Conservation (phyloP, 768 basidiomycete species). For the Lactifluus pinguis region DNA sequence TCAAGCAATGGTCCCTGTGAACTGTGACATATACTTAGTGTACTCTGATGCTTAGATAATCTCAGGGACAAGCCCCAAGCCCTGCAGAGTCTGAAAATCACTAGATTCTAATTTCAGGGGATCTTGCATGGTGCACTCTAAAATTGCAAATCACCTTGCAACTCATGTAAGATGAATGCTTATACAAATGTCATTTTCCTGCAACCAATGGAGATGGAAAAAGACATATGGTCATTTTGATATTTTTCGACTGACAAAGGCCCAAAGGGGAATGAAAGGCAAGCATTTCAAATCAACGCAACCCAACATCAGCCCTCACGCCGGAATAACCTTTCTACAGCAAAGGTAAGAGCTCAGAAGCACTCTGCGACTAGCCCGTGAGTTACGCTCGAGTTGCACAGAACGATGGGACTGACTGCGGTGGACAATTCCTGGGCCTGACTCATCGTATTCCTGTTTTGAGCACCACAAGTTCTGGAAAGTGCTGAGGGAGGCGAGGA, state of each 20-base stretch:
- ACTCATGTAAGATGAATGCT: too few relatives aligned
- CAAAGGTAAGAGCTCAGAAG: background rate
- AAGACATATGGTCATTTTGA: background rate
- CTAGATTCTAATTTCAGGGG: too few relatives aligned
- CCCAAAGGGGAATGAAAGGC: background rate
- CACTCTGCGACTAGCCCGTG: background rate
- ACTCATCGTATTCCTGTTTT: constrained; percentile 88
- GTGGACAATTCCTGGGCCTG: constrained; percentile 69
- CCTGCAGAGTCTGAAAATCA: too few relatives aligned
- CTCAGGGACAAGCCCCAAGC: too few relatives aligned
- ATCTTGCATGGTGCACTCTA: too few relatives aligned
- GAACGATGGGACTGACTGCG: constrained; percentile 38
- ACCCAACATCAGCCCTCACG: background rate
- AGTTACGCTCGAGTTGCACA: background rate
- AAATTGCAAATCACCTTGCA: too few relatives aligned
- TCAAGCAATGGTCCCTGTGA: too few relatives aligned
- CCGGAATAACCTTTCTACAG: background rate
- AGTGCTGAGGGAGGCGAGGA: constrained; percentile 79
- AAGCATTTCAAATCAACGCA: background rate
- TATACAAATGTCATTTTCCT: too few relatives aligned
- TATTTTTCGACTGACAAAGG: background rate
- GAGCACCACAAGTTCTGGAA: constrained; percentile 97
- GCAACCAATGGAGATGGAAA: background rate
- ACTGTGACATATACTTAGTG: too few relatives aligned
- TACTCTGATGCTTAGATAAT: too few relatives aligned